phyloP scores from a whole-genome alignment of 805 yeast genomes.

The Candida khao-thaluensis region DNA sequence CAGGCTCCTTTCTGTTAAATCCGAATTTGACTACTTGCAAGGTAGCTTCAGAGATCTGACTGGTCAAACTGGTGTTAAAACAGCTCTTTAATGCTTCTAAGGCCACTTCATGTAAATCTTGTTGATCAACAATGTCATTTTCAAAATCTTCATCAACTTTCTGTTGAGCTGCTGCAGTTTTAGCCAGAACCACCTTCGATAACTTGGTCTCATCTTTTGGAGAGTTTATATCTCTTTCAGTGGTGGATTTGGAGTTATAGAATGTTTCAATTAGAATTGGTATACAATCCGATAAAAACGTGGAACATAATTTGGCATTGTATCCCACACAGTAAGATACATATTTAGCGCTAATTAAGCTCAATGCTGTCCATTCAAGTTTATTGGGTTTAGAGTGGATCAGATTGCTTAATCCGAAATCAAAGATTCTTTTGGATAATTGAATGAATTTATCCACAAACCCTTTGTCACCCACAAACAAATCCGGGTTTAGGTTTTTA shows the following conservation, averaged over 20 bases:
- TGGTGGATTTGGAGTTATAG: slow-evolving; percentile 9
- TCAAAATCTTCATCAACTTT: slow-evolving; percentile 29
- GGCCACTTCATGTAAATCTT: slow-evolving; percentile 47
- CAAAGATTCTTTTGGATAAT: slow-evolving; percentile 23
- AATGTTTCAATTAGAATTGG: slow-evolving; percentile 40
- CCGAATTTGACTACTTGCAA: slow-evolving; percentile 45
- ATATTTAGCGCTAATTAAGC: slow-evolving; percentile 39
- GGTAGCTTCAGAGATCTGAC: slow-evolving; percentile 59
- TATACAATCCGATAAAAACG: slow-evolving; percentile 33
- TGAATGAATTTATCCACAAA: slow-evolving; percentile 50
- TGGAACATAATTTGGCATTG: slow-evolving; percentile 27
- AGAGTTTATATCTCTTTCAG: background rate
- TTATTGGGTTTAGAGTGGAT: slow-evolving; percentile 26
- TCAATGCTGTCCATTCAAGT: slow-evolving; percentile 46
- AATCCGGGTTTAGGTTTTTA: slow-evolving; percentile 54
- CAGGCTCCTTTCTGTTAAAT: slow-evolving; percentile 22
- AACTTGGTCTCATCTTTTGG: slow-evolving; percentile 23
- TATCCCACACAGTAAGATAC: slow-evolving; percentile 39
- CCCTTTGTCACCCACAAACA: slow-evolving; percentile 62
- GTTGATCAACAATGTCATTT: slow-evolving; percentile 33
- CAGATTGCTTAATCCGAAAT: slow-evolving; percentile 14
- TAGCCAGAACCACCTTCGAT: slow-evolving; percentile 27
- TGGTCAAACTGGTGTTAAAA: slow-evolving; percentile 62
- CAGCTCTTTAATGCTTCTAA: slow-evolving; percentile 52
- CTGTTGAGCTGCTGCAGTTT: slow-evolving; percentile 16